phyloP scores from a whole-genome alignment of 306 rosid genomes.

The Quillaja saponaria region DNA sequence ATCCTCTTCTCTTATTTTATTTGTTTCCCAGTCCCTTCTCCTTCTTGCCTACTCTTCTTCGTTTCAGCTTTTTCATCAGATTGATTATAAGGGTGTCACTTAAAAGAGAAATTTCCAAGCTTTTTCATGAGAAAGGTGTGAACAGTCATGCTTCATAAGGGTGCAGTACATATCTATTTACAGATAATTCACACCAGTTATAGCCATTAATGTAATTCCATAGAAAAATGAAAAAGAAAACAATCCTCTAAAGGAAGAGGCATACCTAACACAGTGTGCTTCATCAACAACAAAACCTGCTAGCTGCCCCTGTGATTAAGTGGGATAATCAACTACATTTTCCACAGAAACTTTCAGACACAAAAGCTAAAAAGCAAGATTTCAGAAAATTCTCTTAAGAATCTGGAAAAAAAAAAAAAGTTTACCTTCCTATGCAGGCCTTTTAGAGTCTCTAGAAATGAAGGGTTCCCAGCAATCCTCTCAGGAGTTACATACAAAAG shows the following conservation, averaged over 20 bases:
- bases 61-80: too few species aligned
- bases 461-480: constrained; percentile 76
- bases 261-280: constrained; percentile 97
- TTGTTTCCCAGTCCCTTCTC: too few species aligned
- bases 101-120: constrained; percentile 20
- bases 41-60: too few species aligned
- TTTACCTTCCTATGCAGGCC: constrained; percentile 73
- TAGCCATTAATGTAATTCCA: constrained; percentile 9
- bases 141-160: constrained; percentile 26
- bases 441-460: constrained; percentile 69
- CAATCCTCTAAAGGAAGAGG: constrained; percentile 23
- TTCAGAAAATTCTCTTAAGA: constrained; percentile 19
- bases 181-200: constrained; percentile 8
- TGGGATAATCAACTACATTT: constrained; percentile 35
- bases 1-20: too few species aligned
- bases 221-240: constrained; percentile 23
- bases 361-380: constrained; percentile 14
- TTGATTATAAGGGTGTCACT: too few species aligned
- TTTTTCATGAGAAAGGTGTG: constrained; percentile 26
- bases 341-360: constrained; percentile 23
- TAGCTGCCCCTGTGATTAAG: constrained; percentile 72
- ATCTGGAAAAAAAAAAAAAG: constrained; percentile 12
- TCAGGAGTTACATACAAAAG: constrained; percentile 97
- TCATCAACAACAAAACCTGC: constrained; percentile 92
- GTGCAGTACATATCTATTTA: constrained; percentile 16